Conservation (phyloP, 2,329 filamentous ascomycete species). For the Clarireedia monteithiana region DNA sequence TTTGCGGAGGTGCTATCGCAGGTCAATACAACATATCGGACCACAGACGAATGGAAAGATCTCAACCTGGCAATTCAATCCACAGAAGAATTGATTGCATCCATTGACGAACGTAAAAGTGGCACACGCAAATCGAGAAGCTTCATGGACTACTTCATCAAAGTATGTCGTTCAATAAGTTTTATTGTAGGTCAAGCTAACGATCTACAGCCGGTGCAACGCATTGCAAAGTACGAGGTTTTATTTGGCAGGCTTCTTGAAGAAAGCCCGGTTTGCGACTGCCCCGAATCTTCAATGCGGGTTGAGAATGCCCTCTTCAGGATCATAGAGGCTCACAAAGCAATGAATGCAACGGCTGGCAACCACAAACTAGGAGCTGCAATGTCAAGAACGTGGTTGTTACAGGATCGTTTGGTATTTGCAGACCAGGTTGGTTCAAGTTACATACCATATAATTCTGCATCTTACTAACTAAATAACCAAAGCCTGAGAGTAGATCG, state of each 20-base stretch:
- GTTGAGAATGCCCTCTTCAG: conserved; percentile 66
- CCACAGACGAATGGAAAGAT: conserved; percentile 64
- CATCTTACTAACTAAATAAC: background rate
- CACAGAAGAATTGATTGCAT: conserved; percentile 65
- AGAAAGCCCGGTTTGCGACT: conserved; percentile 76
- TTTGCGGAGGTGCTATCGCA: conserved; percentile 82
- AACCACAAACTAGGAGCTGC: conserved; percentile 61
- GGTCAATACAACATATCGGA: conserved; percentile 58
- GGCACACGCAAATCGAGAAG: conserved; percentile 69
- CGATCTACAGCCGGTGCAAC: conserved; percentile 63
- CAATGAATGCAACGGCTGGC: conserved; percentile 79
- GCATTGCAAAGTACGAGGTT: conserved; percentile 84
- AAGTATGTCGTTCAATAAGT: conserved; percentile 44
- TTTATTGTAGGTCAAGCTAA: conserved; percentile 2
- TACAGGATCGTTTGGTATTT: conserved; percentile 77
- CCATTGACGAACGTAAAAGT: conserved; percentile 55
- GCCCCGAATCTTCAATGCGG: conserved; percentile 72
- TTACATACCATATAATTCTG: background rate
- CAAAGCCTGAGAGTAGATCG: conserved; percentile 40
- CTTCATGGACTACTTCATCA: conserved; percentile 81
- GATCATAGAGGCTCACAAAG: conserved; percentile 65
- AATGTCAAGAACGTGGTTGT: conserved; percentile 74
- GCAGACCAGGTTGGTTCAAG: conserved; percentile 53
- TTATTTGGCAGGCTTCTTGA: conserved; percentile 78
- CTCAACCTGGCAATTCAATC: conserved; percentile 84